Evolutionary conservation across 2,329 filamentous ascomycete species (phyloP).

Genomic region (Phyllosticta citrichinensis): DNA sequence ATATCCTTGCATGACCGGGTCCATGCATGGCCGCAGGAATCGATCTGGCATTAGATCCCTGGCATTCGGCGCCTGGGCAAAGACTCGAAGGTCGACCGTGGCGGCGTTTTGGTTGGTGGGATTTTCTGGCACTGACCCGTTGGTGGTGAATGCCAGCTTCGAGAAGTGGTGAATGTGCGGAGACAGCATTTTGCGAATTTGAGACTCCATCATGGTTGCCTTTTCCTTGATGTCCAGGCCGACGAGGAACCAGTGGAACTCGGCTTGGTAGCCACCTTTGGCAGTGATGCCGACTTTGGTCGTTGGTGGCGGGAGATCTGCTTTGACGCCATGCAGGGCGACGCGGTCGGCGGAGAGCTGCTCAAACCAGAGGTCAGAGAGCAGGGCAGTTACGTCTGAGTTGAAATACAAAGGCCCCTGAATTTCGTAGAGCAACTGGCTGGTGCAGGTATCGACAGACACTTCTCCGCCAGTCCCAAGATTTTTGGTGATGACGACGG

Average conservation of each 20-base stretch:
- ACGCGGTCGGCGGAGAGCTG: slow-evolving; percentile 42
- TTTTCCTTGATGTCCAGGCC: slow-evolving; percentile 37
- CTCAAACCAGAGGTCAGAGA: slow-evolving; percentile 43
- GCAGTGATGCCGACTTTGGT: slow-evolving; percentile 37
- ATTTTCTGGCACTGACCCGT: slow-evolving; percentile 30
- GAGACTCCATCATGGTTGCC: slow-evolving; percentile 32
- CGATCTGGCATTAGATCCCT: slow-evolving; percentile 23
- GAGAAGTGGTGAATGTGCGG: slow-evolving; percentile 27
- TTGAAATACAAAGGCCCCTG: slow-evolving; percentile 46
- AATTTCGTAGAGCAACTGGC: slow-evolving; percentile 15
- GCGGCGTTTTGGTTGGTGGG: slow-evolving; percentile 37
- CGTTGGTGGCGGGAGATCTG: slow-evolving; percentile 30
- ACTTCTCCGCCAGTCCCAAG: slow-evolving; percentile 14
- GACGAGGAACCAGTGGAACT: slow-evolving; percentile 35
- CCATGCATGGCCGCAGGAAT: slow-evolving; percentile 32
- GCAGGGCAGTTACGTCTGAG: slow-evolving; percentile 45
- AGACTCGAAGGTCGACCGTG: slow-evolving; percentile 39
- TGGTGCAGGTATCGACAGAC: slow-evolving; percentile 13
- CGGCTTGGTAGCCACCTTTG: slow-evolving; percentile 36
- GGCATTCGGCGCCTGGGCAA: slow-evolving; percentile 36
- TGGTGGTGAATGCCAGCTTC: slow-evolving; percentile 29
- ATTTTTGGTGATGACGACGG: slow-evolving; percentile 19
- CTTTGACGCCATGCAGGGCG: slow-evolving; percentile 35
- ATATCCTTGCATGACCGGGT: slow-evolving; percentile 35
- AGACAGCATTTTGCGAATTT: slow-evolving; percentile 25